Evolutionary conservation across 1,284 basidiomycete species (phyloP).

Genomic region (Kalmanozyma brasiliensis): DNA sequence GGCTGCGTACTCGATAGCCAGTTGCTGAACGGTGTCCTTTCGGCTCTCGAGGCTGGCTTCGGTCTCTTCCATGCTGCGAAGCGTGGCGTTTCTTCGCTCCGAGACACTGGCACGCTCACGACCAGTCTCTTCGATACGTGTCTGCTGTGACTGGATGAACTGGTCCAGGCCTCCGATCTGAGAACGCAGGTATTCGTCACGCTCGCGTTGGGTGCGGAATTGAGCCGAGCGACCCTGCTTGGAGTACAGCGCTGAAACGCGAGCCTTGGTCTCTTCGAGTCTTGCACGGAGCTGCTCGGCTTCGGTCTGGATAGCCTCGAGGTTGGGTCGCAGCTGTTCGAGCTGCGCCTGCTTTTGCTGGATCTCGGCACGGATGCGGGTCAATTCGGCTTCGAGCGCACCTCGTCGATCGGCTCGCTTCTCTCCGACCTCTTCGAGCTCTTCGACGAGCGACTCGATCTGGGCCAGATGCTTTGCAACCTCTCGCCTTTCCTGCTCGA

Average conservation of each 20-base stretch:
- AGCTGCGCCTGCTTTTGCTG: conserved; percentile 43
- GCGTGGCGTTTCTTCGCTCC: conserved; percentile 51
- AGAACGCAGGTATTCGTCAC: conserved; percentile 57
- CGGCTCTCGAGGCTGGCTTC: conserved; percentile 75
- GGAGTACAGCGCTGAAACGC: conserved; percentile 57
- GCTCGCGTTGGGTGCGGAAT: conserved; percentile 57
- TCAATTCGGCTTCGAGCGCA: conserved; percentile 76
- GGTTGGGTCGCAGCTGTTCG: conserved; percentile 74
- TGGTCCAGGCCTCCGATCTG: conserved; percentile 54
- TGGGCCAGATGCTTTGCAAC: conserved; percentile 75
- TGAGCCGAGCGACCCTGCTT: conserved; percentile 63
- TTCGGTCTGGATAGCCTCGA: conserved; percentile 73
- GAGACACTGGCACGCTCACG: conserved; percentile 35
- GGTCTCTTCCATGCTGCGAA: conserved; percentile 78
- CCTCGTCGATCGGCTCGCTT: conserved; percentile 67
- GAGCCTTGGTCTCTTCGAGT: conserved; percentile 56
- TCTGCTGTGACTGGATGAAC: conserved; percentile 40
- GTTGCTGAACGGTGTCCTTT: conserved; percentile 62
- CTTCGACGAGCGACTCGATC: conserved; percentile 79
- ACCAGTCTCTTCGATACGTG: conserved; percentile 38
- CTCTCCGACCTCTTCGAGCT: conserved; percentile 73
- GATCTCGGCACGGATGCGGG: conserved; percentile 40
- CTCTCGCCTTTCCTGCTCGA: conserved; percentile 76
- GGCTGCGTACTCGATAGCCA: conserved; percentile 43
- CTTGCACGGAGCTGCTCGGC: conserved; percentile 76